Conservation (phyloP, 148 eudicot species). For the Rhododendron ferrugineum region DNA sequence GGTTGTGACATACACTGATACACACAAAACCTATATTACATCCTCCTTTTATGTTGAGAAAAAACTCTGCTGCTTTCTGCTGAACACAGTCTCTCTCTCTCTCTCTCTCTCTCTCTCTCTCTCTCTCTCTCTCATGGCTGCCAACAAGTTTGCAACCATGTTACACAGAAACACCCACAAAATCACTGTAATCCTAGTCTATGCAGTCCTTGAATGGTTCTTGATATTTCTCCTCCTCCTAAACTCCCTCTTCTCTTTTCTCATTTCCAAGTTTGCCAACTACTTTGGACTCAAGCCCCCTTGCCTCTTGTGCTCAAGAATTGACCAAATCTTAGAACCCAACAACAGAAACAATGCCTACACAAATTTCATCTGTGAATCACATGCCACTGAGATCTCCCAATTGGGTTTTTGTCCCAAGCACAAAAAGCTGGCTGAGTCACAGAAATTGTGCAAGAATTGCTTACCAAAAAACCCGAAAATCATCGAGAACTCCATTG, state of each 20-base stretch:
- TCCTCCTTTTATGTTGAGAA: background rate
- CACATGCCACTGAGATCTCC: slow-evolving; percentile 61
- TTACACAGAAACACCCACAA: slow-evolving; percentile 59
- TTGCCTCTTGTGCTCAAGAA: slow-evolving; percentile 68
- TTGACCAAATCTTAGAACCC: slow-evolving; percentile 56
- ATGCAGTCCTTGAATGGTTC: slow-evolving; percentile 76
- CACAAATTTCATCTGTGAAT: slow-evolving; percentile 60
- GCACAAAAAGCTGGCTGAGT: slow-evolving; percentile 55
- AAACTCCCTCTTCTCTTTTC: slow-evolving; percentile 64
- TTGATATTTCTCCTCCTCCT: slow-evolving; percentile 65
- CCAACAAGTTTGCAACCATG: slow-evolving; percentile 64
- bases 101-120: background rate
- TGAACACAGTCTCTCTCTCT: background rate
- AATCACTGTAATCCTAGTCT: slow-evolving; percentile 47
- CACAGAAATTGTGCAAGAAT: slow-evolving; percentile 44
- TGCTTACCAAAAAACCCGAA: slow-evolving; percentile 36
- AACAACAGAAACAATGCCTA: slow-evolving; percentile 27
- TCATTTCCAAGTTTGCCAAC: slow-evolving; percentile 62
- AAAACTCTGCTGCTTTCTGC: background rate
- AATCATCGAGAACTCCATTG: background rate
- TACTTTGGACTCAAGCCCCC: slow-evolving; percentile 82
- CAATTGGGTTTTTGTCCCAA: slow-evolving; percentile 53
- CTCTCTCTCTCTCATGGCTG: slow-evolving; percentile 41
- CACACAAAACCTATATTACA: background rate
- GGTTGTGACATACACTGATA: too few relatives aligned